Base-by-base conservation (phyloP, 257 asterid genomes). In the Primulina eburnea region DNA sequence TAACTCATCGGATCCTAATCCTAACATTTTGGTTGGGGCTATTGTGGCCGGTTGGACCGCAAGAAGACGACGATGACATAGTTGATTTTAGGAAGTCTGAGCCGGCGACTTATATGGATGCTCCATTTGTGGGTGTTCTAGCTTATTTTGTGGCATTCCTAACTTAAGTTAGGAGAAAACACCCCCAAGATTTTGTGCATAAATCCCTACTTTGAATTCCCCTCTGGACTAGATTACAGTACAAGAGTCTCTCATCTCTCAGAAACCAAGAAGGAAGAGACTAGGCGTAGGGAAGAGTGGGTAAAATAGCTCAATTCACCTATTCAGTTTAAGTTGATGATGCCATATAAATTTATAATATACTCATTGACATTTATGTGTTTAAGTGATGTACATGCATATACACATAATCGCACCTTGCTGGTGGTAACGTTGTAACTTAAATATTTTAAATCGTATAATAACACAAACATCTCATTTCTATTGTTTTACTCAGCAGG, bases 61-160 rank as follows among this genome's bases (percentile, higher is more conserved):
- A 86, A n/a, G 96, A 91, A 50, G 90, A 91, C 21, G 99, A 74
- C 0, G 98, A 94, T 61, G 81, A 81, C 68, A 84, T 98, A 17
- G 88, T 0, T 8, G 89, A 89, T 74, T 88, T 75, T 66, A 64
- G 81, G 1, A 82, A 89, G 69, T 89, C 98, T 0, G 98, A 94
- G 72, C 99, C 99, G 14, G 88, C 99, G 0, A 94, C 98, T 63
- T 94, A 94, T 57, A 91, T 94, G 43, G 91, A 94, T 77, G 97
- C 98, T 21, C 97, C 98, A 57, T 91, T 94, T 72, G 97, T 91
- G 43, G 99, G 99, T 32, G 97, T 72, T 43, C 87, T 91, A 67
- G 97, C 98, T 0, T 88, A 88, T 43, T 88, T 94, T 78, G 81
- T 75, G 73, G 95, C 93, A 7, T 84, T 68, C 93, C 97, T 5